A percentile compares a stretch with the other conserved stretches of the same genome.
phyloP scores from a whole-genome alignment of 495 filamentous ascomycete genomes.

The Aspergillus campestris region DNA sequence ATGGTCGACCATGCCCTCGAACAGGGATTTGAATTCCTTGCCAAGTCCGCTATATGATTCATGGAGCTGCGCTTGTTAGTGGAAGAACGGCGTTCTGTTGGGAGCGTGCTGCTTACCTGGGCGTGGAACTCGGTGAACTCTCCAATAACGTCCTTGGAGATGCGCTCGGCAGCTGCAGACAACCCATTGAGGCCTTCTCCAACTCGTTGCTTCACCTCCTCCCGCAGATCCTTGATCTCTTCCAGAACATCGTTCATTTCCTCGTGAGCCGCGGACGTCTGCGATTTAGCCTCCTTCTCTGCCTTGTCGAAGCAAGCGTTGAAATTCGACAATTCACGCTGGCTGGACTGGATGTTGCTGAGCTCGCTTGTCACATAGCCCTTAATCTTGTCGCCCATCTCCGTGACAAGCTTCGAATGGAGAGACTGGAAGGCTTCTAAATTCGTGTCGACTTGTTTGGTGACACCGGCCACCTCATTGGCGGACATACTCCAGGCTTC shows the following conservation, averaged over 20 bases:
- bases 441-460: conserved; percentile 62
- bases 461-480: conserved; percentile 61
- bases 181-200: conserved; percentile 79
- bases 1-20: conserved; percentile 67
- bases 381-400: conserved; percentile 60
- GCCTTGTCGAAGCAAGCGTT: conserved; percentile 54
- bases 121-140: conserved; percentile 76
- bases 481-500: conserved; percentile 71
- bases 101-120: conserved; percentile 37
- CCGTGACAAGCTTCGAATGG: conserved; percentile 60
- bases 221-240: conserved; percentile 79
- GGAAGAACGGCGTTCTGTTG: not conserved
- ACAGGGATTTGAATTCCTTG: conserved; percentile 78
- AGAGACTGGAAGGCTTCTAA: conserved; percentile 58
- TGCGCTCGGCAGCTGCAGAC: conserved; percentile 74
- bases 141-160: conserved; percentile 82
- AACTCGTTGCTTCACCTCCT: conserved; percentile 78
- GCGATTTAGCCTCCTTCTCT: conserved; percentile 55
- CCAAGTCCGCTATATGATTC: conserved; percentile 79
- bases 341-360: conserved; percentile 53
- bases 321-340: conserved; percentile 60
- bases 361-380: conserved; percentile 66
- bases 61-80: conserved; percentile 50
- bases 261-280: conserved; percentile 63
- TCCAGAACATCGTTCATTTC: conserved; percentile 88